Base-by-base conservation (phyloP, 306 rosid genomes). In the Vigna mungo region DNA sequence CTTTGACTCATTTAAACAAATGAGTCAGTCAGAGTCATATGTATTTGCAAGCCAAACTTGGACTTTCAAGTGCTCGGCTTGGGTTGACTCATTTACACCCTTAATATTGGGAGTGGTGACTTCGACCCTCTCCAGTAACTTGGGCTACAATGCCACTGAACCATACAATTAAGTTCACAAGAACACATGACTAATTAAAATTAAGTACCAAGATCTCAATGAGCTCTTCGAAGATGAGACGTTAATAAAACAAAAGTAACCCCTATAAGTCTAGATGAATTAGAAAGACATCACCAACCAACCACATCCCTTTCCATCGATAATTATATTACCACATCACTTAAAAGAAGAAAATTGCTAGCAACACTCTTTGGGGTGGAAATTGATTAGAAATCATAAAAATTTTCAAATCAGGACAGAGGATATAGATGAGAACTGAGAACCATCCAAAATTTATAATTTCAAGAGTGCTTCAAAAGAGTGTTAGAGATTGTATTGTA, bases 101-200 rank as follows among this genome's bases (percentile, higher is more conserved):
- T 53, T 53, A 53, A 18, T 21, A 11, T 56, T 56, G 36, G 7
- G 0, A 7, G 13, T 2, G 4, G 13, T 9, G 4, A 56, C 63
- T 30, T 18, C 49, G 49, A 7, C 41, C 55, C 39, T 9, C 21
- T 53, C 36, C 48, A 23, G 23, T 23, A 20, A 47, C 0, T 36
- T 62, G 14, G 39, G 37, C 44, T 72, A 63, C 41, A 51, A 53
- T 23, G 1, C 41, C 18, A 39, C 63, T 32, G 62, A 79, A 62
- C 51, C 66, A 23, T 3, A 32, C 36, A 49, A 43, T 47, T 56
- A 17, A 20, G 27, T 56, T 56, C 60, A 56, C 16, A 70, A 23
- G 25, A 60, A n/a, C 76, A 58, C 52, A 15, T 46, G 44, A 16
- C 13, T 16, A 58, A 34, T 1, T 12, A 18, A 68, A 56, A 78